These are phyloP conservation scores for Leucosporidium creatinivorum DNA, from an alignment of 768 basidiomycete species.

Conservation along the genomic window DNA sequence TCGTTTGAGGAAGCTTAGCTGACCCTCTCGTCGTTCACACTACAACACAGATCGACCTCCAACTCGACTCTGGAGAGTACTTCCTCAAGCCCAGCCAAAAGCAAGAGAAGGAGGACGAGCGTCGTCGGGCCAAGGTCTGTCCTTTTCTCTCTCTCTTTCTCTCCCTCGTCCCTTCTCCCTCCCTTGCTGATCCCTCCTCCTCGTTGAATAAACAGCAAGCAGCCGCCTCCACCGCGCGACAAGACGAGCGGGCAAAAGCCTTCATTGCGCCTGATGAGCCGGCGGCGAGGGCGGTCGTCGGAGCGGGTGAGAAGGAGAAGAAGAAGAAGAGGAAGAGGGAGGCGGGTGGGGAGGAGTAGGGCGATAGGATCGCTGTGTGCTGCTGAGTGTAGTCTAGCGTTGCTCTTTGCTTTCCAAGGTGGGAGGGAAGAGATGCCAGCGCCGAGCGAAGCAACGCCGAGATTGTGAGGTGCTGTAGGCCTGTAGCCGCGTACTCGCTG, in stretches of 20 bases:
- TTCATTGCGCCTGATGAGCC: slow-evolving; percentile 82
- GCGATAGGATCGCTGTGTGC: background rate
- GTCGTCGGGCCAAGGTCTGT: slow-evolving; percentile 67
- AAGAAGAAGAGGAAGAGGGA: slow-evolving; percentile 49
- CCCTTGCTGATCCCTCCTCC: background rate
- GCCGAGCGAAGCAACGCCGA: too few relatives aligned
- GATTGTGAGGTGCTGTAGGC: too few relatives aligned
- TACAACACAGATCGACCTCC: slow-evolving; percentile 76
- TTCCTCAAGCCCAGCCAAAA: slow-evolving; percentile 90
- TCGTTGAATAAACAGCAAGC: slow-evolving; percentile 56
- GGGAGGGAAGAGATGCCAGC: too few relatives aligned
- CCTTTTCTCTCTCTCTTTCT: background rate
- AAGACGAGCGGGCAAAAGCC: slow-evolving; percentile 73
- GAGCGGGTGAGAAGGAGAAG: slow-evolving; percentile 63
- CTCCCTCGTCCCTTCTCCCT: slow-evolving; percentile 12
- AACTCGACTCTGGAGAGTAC: slow-evolving; percentile 95
- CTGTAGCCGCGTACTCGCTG: too few relatives aligned
- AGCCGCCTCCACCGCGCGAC: slow-evolving; percentile 61
- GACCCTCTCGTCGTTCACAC: too few relatives aligned
- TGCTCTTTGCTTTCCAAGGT: too few relatives aligned
- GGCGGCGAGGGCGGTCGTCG: slow-evolving; percentile 50
- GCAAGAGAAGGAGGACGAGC: slow-evolving; percentile 62
- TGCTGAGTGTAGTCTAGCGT: too few relatives aligned
- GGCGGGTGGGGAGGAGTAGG: slow-evolving; percentile 41
- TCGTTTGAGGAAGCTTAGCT: background rate